A percentile compares a stretch with the other conserved stretches of the same genome.
phyloP scores from a whole-genome alignment of 2,329 filamentous ascomycete genomes.

The Cladosporium oxysporum region DNA sequence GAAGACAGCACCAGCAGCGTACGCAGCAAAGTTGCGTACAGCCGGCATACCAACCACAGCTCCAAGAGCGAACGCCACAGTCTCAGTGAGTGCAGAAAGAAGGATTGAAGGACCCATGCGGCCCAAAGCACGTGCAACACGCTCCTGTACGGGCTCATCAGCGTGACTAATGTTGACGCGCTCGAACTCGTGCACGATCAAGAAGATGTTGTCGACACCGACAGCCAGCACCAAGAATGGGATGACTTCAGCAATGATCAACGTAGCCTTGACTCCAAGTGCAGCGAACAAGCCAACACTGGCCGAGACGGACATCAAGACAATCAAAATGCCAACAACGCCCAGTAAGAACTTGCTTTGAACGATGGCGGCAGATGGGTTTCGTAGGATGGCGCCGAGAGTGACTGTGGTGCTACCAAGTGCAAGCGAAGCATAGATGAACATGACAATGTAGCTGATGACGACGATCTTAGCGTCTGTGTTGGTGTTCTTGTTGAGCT shows the following conservation, averaged over 20 bases:
- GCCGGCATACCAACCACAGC: conserved; percentile 97
- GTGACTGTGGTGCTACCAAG: conserved; percentile 85
- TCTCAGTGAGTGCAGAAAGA: conserved; percentile 92
- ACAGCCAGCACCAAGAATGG: conserved; percentile 95
- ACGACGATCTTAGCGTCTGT: conserved; percentile 96
- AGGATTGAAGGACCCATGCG: conserved; percentile 97
- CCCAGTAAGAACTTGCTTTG: conserved; percentile 96
- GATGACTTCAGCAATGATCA: conserved; percentile 98
- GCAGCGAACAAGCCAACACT: conserved; percentile 95
- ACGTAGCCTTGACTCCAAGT: conserved; percentile 84
- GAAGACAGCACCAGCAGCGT: conserved; percentile 92
- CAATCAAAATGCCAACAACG: conserved; percentile 91
- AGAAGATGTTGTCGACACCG: conserved; percentile 97
- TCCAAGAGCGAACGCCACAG: conserved; percentile 86
- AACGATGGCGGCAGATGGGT: conserved; percentile 81
- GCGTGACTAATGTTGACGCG: conserved; percentile 89
- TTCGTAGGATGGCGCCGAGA: conserved; percentile 72
- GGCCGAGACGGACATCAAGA: conserved; percentile 94
- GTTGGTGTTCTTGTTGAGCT: conserved; percentile 97
- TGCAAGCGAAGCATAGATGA: conserved; percentile 91
- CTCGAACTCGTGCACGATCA: conserved; percentile 98
- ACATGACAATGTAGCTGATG: conserved; percentile 98
- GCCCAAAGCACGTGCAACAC: conserved; percentile 84
- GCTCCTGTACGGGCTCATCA: conserved; percentile 81
- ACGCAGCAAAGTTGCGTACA: conserved; percentile 94